Evolutionary conservation across 495 filamentous ascomycete species (phyloP).

Genomic region (Sphaerosporella brunnea): DNA sequence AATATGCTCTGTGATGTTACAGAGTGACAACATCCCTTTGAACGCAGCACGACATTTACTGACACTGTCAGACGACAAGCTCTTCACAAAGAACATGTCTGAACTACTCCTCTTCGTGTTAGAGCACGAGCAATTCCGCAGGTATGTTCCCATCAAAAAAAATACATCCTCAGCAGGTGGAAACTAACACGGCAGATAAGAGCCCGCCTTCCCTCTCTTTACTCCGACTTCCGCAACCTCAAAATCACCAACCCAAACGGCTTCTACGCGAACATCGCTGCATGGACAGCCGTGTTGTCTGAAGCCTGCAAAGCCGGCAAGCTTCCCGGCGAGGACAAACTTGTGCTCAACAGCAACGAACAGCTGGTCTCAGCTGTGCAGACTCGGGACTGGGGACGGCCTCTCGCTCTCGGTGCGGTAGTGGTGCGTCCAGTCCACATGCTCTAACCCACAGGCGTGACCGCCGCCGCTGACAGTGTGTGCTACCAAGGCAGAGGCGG

Average conservation of each 20-base stretch:
- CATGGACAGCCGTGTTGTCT: conserved; percentile 63
- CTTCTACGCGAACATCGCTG: conserved; percentile 64
- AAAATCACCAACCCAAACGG: conserved; percentile 75
- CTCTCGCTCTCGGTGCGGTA: conserved; percentile 64
- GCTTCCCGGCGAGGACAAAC: conserved; percentile 30
- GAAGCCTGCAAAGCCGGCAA: conserved; percentile 49
- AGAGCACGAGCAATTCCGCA: conserved; percentile 16
- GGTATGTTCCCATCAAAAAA: conserved; percentile 10
- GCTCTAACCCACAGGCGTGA: too few species aligned
- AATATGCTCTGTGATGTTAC: too few species aligned
- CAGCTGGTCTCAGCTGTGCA: conserved; percentile 53
- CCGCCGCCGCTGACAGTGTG: not conserved
- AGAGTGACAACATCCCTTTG: too few species aligned
- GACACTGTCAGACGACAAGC: too few species aligned
- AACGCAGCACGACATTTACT: too few species aligned
- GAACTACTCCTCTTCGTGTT: conserved; percentile 16
- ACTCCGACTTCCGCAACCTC: conserved; percentile 76
- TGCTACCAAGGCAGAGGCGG: conserved; percentile 41
- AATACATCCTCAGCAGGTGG: conserved; percentile 1
- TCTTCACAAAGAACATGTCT: too few species aligned
- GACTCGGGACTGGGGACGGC: conserved; percentile 60
- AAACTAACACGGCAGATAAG: conserved; percentile 28
- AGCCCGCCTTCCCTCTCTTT: conserved; percentile 74
- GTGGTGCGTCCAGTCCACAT: conserved; percentile 34
- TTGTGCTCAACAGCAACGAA: conserved; percentile 52